These are phyloP conservation scores for Candida lessepsii DNA, from an alignment of 805 yeast genomes.

Conservation along the genomic window DNA sequence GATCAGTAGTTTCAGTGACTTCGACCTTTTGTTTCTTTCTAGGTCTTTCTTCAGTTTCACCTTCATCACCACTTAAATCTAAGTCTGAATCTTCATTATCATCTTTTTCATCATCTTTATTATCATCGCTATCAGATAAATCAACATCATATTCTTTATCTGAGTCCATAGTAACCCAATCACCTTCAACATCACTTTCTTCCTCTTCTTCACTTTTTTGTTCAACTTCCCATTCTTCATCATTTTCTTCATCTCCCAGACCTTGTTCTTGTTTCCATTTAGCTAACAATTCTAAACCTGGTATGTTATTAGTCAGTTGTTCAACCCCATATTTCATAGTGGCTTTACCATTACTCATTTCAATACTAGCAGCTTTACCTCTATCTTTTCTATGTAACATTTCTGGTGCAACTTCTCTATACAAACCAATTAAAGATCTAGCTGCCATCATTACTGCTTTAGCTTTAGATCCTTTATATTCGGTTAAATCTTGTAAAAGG, in stretches of 20 bases:
- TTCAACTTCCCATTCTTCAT: conserved; percentile 58
- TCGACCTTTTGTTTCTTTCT: conserved; percentile 24
- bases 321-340: conserved; percentile 75
- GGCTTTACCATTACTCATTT: conserved; percentile 47
- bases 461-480: conserved; percentile 88
- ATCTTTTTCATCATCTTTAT: conserved; percentile 24
- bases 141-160: conserved; percentile 70
- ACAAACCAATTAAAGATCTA: conserved; percentile 76
- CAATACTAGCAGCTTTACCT: conserved; percentile 90
- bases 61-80: conserved; percentile 27
- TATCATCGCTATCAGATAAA: conserved; percentile 44
- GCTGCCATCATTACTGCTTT: conserved; percentile 96
- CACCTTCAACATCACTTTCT: conserved; percentile 63
- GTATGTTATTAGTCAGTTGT: conserved; percentile 65
- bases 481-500: conserved; percentile 83
- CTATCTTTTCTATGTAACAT: conserved; percentile 88
- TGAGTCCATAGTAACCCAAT: conserved; percentile 87
- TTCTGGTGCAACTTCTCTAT: conserved; percentile 95
- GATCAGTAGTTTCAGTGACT: conserved; percentile 16
- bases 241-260: conserved; percentile 49
- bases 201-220: conserved; percentile 38
- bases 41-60: conserved; percentile 25
- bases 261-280: conserved; percentile 75
- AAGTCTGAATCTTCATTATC: conserved; percentile 22
- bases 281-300: conserved; percentile 86